A percentile compares a stretch with the other conserved stretches of the same genome.
Conservation (phyloP, 2,329 filamentous ascomycete genomes). For the Ilyonectria destructans region DNA sequence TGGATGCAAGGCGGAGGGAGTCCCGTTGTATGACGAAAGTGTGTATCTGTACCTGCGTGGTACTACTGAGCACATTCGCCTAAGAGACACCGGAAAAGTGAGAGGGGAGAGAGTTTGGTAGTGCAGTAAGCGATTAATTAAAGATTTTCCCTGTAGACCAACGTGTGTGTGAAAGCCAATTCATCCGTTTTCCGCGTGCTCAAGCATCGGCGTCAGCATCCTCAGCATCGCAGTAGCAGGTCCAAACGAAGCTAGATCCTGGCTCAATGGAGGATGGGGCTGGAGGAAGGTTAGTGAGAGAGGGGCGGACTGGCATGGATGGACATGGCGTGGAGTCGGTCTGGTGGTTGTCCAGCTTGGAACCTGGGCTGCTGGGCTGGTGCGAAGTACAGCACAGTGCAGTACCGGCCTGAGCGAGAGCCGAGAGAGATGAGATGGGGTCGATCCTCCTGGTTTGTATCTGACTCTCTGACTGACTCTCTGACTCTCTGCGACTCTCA, state of each 20-base stretch:
- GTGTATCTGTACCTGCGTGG: background rate
- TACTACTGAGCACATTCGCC: background rate
- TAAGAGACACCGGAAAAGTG: background rate
- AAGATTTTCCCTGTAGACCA: background rate
- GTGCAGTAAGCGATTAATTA: background rate
- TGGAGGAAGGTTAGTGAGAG: background rate
- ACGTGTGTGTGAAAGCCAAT: background rate
- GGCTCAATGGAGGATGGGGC: background rate
- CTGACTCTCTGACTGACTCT: background rate
- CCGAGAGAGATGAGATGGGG: background rate
- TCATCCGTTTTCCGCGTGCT: background rate
- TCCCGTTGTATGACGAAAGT: background rate
- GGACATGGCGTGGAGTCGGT: conserved; percentile 24
- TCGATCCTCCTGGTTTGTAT: conserved; percentile 2
- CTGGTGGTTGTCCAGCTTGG: conserved; percentile 17
- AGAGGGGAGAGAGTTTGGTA: background rate
- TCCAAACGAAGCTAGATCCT: background rate
- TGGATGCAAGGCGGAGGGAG: background rate
- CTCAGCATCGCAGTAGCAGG: background rate
- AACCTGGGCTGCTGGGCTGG: conserved; percentile 5
- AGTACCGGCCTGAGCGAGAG: background rate
- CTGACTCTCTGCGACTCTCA: background rate
- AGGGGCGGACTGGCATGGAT: conserved; percentile 22
- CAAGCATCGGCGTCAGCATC: background rate
- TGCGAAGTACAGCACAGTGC: background rate